Base-by-base conservation (phyloP, 2,329 filamentous ascomycete genomes). In the Aspergillus sojae region DNA sequence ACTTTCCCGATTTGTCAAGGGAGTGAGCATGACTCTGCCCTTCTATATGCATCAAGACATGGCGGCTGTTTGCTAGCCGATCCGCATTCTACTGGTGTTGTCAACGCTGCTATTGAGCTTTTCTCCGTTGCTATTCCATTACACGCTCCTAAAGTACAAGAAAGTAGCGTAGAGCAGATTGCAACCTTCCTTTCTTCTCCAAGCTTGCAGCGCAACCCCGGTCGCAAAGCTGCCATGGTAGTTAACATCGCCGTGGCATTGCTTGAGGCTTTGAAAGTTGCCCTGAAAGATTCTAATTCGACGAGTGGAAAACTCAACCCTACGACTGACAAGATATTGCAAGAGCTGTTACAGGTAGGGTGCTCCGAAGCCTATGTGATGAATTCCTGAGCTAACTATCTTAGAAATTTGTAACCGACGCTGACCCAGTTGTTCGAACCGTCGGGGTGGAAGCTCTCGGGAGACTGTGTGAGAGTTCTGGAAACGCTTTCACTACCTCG, bases 141-240 rank as follows among this genome's bases (percentile, higher is more conserved):
- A 11, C 96, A 96, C 53, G 91, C 92, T 0, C 85, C 92, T 4
- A 97, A 94, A 73, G 92, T 99, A 3, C 95, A 99, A 73, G 95
- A 99, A 77, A 97, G 94, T 73, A 92, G 96, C 55, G 82, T 99
- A 11, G 95, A 99, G 77, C 95, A 99, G 74, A 89, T 98, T 55
- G 90, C 92, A 19, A 95, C 92, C 0, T 96, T 96, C 72, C 83
- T 95, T n/a, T 91, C 92, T 0, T 91, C 93, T 1, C 88, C 88
- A 0, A 88, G 87, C 57, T 82, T 97, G 26, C 91, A 94, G 69
- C 87, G 95, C 67, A 95, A 98, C 70, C 90, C 91, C 1, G 94
- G 94, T 6, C 87, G 94, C 58, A 96, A 92, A 76, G 91, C 93
- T 36, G 95, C 96, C 2, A 93, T 99, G 78, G 90, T 89, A 64